A percentile compares a stretch with the other conserved stretches of the same genome.
Conservation (phyloP, 352 stramenopile species). For the Globisporangium viniferum region DNA sequence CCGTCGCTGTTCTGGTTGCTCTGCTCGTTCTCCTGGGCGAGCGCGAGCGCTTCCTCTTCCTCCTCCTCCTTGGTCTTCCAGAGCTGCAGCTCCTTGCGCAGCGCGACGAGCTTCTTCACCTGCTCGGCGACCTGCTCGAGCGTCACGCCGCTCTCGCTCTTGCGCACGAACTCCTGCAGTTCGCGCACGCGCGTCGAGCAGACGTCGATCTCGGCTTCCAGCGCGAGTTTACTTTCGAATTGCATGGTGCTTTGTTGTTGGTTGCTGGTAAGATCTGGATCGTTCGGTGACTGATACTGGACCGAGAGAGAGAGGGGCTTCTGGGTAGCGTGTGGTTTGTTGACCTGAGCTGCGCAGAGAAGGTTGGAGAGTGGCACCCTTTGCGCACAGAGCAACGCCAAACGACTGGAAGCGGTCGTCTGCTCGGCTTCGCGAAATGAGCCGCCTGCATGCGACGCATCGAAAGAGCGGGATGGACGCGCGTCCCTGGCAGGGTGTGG, state of each 20-base stretch:
- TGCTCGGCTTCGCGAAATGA: not conserved
- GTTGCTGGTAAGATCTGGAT: not conserved
- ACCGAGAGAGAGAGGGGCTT: not conserved
- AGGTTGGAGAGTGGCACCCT: not conserved
- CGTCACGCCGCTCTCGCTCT: constrained; percentile 36
- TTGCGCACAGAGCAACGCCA: not conserved
- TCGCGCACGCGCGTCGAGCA: constrained; percentile 48
- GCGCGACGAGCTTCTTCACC: constrained; percentile 50
- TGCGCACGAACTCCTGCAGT: constrained; percentile 48
- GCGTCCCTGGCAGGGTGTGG: not conserved
- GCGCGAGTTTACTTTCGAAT: constrained; percentile 35
- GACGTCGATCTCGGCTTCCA: constrained; percentile 58
- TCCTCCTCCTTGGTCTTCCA: constrained; percentile 41
- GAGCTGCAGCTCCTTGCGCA: constrained; percentile 69
- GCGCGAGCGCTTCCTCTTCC: constrained; percentile 5
- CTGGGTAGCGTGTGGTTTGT: not conserved
- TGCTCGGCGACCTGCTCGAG: constrained; percentile 52
- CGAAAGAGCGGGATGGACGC: not conserved
- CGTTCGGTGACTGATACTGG: not conserved
- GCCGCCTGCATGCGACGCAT: not conserved
- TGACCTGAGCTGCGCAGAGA: not conserved
- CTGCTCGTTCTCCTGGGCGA: constrained; percentile 13
- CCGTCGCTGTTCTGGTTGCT: constrained; percentile 21
- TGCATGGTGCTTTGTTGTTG: constrained; percentile 17
- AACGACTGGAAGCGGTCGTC: not conserved